Evolutionary conservation across 192 early-diverging fungal genomes (phyloP), one percentile per base, ranked within the genome.

Genomic region (Backusella tuberculispora): DNA sequence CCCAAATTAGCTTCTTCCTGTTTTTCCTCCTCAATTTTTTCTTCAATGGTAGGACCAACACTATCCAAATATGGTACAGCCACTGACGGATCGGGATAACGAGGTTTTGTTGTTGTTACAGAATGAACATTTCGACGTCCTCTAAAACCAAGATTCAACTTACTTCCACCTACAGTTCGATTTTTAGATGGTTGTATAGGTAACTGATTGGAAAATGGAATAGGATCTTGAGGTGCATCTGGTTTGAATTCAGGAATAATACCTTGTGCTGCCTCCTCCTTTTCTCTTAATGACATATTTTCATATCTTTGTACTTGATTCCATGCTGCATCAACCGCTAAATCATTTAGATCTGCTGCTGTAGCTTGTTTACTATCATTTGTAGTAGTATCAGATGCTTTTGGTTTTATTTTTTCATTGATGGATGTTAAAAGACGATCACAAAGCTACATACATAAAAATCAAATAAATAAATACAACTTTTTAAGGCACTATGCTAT

Each of bases 281-380:
- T 77, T 21, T 77, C 76, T 1, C 76, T 45, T 5, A 72, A 9
- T 26, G 69, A 72, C 76, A 77, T 77, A 15, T 46, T 72, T 73
- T 77, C 69, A 40, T 77, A 77, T 38, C 29, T 29, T n/a, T 68
- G 46, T 4, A 66, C 64, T 56, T 77, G 76, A 15, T 17, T 38
- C 76, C 76, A 77, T 4, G 64, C 71, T 26, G 63, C 12, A 45
- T 77, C 76, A n/a, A 77, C 14, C 44, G 45, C 63, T 24, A 60
- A 5, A 17, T 60, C 40, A 4, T 73, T 44, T 64, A 17, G 17
- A 19, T 63, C 34, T n/a, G 12, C 0, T 34, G 14, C 24, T 24
- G 15, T 17, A 8, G 8, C 15, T 24, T 53, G 26, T 40, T 53
- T 46, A 8, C 2, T 34, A 46, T 60, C 41, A 21, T 72, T 42